Evolutionary conservation across 495 filamentous ascomycete species (phyloP), one percentile per base, ranked within the genome.

Genomic region (Cercophora sp.): DNA sequence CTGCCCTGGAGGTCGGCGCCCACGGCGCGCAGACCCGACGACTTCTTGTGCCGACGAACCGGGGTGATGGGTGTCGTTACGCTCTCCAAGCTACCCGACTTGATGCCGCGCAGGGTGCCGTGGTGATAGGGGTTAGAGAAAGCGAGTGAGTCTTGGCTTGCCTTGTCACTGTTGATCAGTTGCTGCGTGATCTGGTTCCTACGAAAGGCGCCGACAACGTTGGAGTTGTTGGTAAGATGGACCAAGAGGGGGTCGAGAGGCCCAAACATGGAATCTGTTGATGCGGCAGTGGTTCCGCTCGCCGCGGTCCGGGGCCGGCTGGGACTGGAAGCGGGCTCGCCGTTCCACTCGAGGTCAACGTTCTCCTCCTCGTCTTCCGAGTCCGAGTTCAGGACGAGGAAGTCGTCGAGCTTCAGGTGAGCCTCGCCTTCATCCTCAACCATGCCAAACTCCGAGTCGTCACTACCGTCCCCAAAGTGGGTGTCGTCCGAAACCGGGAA

Each of bases 181-280:
- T 86, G 79, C 61, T 87, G 85, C 52, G 84, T 82, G 61, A 81
- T 81, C 65, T 91, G 85, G 61, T 91, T 87, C 31, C 81, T 81
- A 34, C 87, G 86, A 72, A 91, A 93, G 6, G 87, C 85, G 26
- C 85, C 86, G 52, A 91, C 86, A 31, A 84, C 77, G 46, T 82
- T 80, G 36, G 79, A 74, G 57, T 78, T 74, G 47, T 66, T 66
- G 36, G 85, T 81, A 48, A 90, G 81, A 51, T 89, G 87, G 47
- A 81, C 81, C 31, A 91, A 72, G 66, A 77, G 62, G 65, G 70
- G 56, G 60, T 65, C 56, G 5, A 55, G 64, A 62, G 26, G 22
- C 15, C 58, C 68, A 62, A 55, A 51, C 11, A 50, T 42, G 9
- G 57, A 56, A 11, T 52, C 41, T 3, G 66, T 62, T 18, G 61